phyloP scores from a whole-genome alignment of 2,329 filamentous ascomycete genomes.

The Ceratocystis papillata region DNA sequence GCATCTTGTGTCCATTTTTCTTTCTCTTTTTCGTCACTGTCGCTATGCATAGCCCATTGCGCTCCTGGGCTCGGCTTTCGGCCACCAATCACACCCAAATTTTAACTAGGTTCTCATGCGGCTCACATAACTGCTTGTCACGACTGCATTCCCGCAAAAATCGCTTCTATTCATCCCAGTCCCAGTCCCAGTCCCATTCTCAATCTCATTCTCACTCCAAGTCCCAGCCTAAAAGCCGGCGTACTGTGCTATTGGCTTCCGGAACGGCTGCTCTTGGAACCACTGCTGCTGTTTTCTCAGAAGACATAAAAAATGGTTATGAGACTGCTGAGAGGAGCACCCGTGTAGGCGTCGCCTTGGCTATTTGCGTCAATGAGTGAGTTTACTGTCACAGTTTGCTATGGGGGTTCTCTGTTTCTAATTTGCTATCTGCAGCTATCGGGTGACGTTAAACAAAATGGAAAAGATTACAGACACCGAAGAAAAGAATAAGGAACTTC shows the following conservation, averaged over 20 bases:
- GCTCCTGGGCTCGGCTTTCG: slow-evolving; percentile 22
- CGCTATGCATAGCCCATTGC: slow-evolving; percentile 20
- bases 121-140: background rate
- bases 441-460: slow-evolving; percentile 63
- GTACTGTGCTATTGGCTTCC: slow-evolving; percentile 40
- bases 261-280: slow-evolving; percentile 41
- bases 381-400: slow-evolving; percentile 20
- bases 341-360: slow-evolving; percentile 63
- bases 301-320: slow-evolving; percentile 66
- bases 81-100: slow-evolving; percentile 10
- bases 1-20: background rate
- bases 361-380: slow-evolving; percentile 81
- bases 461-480: slow-evolving; percentile 51
- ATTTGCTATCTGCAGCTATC: slow-evolving; percentile 54
- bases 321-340: slow-evolving; percentile 66
- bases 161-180: slow-evolving; percentile 18
- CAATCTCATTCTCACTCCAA: slow-evolving; percentile 2
- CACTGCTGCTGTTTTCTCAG: slow-evolving; percentile 45
- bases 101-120: background rate
- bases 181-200: slow-evolving; percentile 3
- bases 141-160: slow-evolving; percentile 1
- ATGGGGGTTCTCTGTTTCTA: slow-evolving; percentile 5
- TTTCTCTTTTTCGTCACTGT: background rate
- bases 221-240: slow-evolving; percentile 20
- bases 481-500: slow-evolving; percentile 57